Conservation (phyloP, 768 basidiomycete species). For the Tylopilus vinaceipallidus region DNA sequence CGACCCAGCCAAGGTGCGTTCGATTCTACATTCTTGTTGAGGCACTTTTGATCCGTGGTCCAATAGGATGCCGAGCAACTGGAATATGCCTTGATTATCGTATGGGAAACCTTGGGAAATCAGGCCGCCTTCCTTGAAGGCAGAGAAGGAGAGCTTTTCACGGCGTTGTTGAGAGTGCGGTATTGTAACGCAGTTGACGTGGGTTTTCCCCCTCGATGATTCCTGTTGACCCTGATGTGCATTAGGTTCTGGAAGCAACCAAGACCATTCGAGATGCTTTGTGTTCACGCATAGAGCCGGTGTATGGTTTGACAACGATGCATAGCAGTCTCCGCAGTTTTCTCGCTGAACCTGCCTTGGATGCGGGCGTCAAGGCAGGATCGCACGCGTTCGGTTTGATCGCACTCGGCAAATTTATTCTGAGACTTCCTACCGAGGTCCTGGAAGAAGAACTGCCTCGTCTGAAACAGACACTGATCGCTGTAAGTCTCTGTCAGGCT, state of each 20-base stretch:
- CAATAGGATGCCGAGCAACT: slow-evolving; percentile 60
- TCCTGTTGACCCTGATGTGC: background rate
- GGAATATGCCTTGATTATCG: slow-evolving; percentile 74
- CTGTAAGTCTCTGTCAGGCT: slow-evolving; percentile 46
- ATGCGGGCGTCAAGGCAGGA: slow-evolving; percentile 55
- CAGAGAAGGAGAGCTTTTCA: slow-evolving; percentile 74
- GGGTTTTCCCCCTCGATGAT: slow-evolving; percentile 23
- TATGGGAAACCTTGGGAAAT: slow-evolving; percentile 83
- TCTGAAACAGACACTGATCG: slow-evolving; percentile 64
- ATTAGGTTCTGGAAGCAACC: slow-evolving; percentile 79
- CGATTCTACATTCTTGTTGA: background rate
- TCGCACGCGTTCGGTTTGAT: slow-evolving; percentile 83
- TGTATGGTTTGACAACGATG: slow-evolving; percentile 82
- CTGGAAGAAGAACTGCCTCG: slow-evolving; percentile 86
- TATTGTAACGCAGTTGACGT: slow-evolving; percentile 74
- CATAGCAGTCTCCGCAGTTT: slow-evolving; percentile 71
- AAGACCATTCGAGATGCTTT: slow-evolving; percentile 77
- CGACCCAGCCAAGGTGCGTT: slow-evolving; percentile 57
- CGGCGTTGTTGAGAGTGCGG: slow-evolving; percentile 65
- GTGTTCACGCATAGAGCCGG: slow-evolving; percentile 70
- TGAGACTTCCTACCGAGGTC: slow-evolving; percentile 78
- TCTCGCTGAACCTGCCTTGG: slow-evolving; percentile 49
- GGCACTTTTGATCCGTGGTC: background rate
- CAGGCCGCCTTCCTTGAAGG: slow-evolving; percentile 75
- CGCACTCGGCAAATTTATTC: slow-evolving; percentile 78